Percentiles rank a stretch among this genome's conserved stretches.
Conservation (phyloP, 805 yeast species). For the Starmerella tilneyi region DNA sequence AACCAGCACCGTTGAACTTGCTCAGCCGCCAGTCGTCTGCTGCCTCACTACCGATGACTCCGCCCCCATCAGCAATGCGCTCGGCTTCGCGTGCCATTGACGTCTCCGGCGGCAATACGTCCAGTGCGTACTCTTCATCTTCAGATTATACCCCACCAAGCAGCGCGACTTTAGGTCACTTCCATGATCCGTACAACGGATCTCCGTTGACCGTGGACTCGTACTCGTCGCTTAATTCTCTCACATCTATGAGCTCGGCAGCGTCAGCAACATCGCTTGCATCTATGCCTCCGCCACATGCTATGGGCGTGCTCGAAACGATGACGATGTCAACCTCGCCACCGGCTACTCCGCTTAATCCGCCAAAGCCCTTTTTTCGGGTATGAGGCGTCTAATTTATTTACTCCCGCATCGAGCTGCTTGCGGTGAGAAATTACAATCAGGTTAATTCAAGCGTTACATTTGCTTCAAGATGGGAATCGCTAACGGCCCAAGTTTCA, state of each 20-base stretch:
- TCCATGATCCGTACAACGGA: slow-evolving; percentile 13
- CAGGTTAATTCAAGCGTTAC: too few species aligned
- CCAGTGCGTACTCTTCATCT: slow-evolving; percentile 2
- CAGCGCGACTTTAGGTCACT: slow-evolving; percentile 4
- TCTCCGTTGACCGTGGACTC: slow-evolving; percentile 22
- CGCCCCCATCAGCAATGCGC: slow-evolving; percentile 32
- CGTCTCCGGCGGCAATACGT: neutral
- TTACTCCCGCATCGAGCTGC: neutral
- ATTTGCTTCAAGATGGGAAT: too few species aligned
- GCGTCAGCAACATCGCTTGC: slow-evolving; percentile 16
- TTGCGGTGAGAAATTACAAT: neutral
- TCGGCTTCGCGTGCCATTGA: slow-evolving; percentile 19
- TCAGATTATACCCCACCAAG: slow-evolving; percentile 21
- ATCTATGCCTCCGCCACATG: slow-evolving; percentile 9
- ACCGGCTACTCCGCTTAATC: slow-evolving; percentile 24
- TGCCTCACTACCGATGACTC: slow-evolving; percentile 27
- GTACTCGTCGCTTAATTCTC: slow-evolving; percentile 13
- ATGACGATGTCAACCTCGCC: slow-evolving; percentile 21
- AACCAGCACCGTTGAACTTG: slow-evolving; percentile 10
- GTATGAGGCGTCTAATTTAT: slow-evolving; percentile 11
- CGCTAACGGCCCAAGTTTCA: too few species aligned
- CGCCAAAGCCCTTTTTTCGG: slow-evolving; percentile 23
- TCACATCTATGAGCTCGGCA: slow-evolving; percentile 20
- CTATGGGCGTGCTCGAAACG: slow-evolving; percentile 12
- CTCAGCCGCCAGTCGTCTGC: slow-evolving; percentile 16